phyloP scores from a whole-genome alignment of 495 filamentous ascomycete genomes.

The Aspergillus sclerotiicarbonarius region DNA sequence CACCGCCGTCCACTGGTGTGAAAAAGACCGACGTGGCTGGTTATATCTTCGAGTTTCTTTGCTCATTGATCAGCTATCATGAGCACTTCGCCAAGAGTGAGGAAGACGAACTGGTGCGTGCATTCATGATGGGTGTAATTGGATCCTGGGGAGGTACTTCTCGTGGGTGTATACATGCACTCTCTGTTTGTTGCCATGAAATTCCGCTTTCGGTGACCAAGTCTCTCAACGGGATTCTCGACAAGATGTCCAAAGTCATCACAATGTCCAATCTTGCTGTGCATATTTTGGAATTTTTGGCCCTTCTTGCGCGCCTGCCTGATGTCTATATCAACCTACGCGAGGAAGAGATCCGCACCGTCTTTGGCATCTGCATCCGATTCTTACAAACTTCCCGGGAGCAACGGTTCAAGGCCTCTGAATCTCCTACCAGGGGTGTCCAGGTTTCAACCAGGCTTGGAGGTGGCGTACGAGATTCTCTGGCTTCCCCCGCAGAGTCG shows the following conservation, averaged over 20 bases:
- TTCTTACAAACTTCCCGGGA: slow-evolving; percentile 78
- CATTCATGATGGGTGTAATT: slow-evolving; percentile 76
- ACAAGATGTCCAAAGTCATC: slow-evolving; percentile 92
- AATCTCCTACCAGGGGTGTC: slow-evolving; percentile 33
- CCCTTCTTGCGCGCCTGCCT: slow-evolving; percentile 78
- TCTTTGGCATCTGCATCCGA: slow-evolving; percentile 92
- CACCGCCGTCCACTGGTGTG: slow-evolving; percentile 67
- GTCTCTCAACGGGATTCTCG: slow-evolving; percentile 74
- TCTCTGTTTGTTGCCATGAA: slow-evolving; percentile 92
- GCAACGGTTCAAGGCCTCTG: slow-evolving; percentile 41
- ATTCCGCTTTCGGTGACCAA: slow-evolving; percentile 80
- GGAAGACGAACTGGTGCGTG: slow-evolving; percentile 81
- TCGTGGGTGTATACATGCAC: slow-evolving; percentile 88
- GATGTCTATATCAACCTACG: slow-evolving; percentile 83
- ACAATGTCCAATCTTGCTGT: slow-evolving; percentile 87
- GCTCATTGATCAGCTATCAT: slow-evolving; percentile 84
- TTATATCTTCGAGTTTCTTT: slow-evolving; percentile 80
- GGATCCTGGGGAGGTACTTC: slow-evolving; percentile 81
- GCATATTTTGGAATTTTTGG: slow-evolving; percentile 91
- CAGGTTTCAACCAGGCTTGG: slow-evolving; percentile 38
- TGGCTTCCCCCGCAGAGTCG: slow-evolving; percentile 28
- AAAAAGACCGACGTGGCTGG: slow-evolving; percentile 86
- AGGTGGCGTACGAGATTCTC: slow-evolving; percentile 36
- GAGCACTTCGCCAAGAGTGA: slow-evolving; percentile 78
- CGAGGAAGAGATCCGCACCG: slow-evolving; percentile 82